A percentile compares a stretch with the other conserved stretches of the same genome.
phyloP scores from a whole-genome alignment of 192 early-diverging fungal genomes.

The Geosiphon pyriformis region DNA sequence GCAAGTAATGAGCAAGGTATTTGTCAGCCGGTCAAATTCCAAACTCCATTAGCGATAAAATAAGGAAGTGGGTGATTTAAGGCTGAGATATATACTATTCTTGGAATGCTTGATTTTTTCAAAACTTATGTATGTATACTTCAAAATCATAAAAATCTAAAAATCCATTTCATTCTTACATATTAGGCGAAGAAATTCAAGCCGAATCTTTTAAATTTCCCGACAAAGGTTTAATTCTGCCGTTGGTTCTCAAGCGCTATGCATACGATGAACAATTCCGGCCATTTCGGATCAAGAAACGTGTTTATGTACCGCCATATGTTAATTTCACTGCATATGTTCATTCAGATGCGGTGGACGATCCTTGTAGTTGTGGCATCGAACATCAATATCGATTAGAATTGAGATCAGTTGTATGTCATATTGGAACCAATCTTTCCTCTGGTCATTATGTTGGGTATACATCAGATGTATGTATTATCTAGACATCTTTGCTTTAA shows the following conservation, averaged over 20 bases:
- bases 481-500: background rate
- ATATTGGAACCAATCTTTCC: slow-evolving; percentile 40
- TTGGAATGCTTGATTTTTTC: background rate
- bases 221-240: slow-evolving; percentile 52
- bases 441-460: slow-evolving; percentile 53
- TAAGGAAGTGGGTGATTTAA: no score
- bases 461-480: slow-evolving; percentile 29
- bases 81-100: no score
- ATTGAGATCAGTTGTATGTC: slow-evolving; percentile 45
- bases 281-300: slow-evolving; percentile 39
- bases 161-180: no score
- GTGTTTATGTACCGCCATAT: slow-evolving; percentile 46
- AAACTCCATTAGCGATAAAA: background rate
- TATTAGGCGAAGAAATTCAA: slow-evolving; percentile 33
- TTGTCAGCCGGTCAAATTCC: no score
- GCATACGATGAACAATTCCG: slow-evolving; percentile 35
- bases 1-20: slow-evolving; percentile 57
- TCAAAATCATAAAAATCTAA: no score
- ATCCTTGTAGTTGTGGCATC: slow-evolving; percentile 23
- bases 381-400: slow-evolving; percentile 13
- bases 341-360: slow-evolving; percentile 33
- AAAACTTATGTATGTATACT: background rate
- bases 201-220: slow-evolving; percentile 49
- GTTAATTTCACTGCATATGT: slow-evolving; percentile 48
- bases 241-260: slow-evolving; percentile 68